Base-by-base conservation (phyloP, 441 rosid species). In the Pelargonium australe region DNA sequence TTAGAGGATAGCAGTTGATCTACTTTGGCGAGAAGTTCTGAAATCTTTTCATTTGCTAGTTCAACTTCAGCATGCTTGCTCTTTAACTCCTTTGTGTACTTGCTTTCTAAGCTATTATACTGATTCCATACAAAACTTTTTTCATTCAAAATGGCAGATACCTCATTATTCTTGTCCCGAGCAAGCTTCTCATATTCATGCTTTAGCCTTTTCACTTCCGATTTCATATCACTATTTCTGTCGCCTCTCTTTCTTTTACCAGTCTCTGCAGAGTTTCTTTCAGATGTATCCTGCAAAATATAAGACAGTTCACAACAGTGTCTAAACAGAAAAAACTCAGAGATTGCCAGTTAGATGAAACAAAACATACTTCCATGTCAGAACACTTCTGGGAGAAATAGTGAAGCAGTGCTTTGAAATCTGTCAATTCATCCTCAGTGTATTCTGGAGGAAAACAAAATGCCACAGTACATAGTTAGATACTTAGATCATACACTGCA, bases 121-220 rank as follows among this genome's bases (percentile, higher is more conserved):
- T 94, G 97, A 71, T 86, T 76, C 96, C 95, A 83, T 5, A 85
- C 81, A 76, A 94, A 91, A 53, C 83, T 78, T 69, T 86, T 89
- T 80, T 93, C 92, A 13, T 73, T 75, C 81, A 81, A 7, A 11
- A 93, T 83, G 4, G 84, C 82, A 65, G 86, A 78, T 7, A 83
- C 78, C 65, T 90, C 89, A 19, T 80, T 72, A 37, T 71, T 71
- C 84, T 80, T 89, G 65, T 86, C 89, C 16, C 78, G 76, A 70
- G 81, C 73, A 80, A 85, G 79, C 74, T 77, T 79, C 74, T 80
- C 70, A 49, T 55, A 81, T 67, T 90, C 83, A 65, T 73, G 83
- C 70, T 81, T 82, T 70, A 89, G 71, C 77, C 80, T 86, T 76
- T 79, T 80, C 44, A 80, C 64, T 75, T 87, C 83, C 66, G 81